Evolutionary conservation across 2,329 filamentous ascomycete species (phyloP).

Genomic region (Pseudonectria foliicola): DNA sequence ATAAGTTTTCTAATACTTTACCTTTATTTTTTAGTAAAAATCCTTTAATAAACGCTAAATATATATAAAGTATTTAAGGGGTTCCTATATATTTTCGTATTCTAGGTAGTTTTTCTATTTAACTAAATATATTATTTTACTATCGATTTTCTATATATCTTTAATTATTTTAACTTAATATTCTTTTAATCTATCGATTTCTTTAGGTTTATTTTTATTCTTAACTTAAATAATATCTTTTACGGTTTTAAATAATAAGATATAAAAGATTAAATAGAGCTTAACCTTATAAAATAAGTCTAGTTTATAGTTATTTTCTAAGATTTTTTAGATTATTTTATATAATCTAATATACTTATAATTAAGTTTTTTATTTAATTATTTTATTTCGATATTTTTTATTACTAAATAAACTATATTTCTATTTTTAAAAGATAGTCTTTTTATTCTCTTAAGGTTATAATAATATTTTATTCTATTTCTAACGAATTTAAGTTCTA

Average conservation of each 20-base stretch:
- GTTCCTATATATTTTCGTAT: constrained; percentile 14
- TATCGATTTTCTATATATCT: constrained; percentile 5
- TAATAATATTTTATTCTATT: constrained; percentile 8
- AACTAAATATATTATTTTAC: constrained; percentile 9
- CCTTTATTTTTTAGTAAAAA: constrained; percentile 2
- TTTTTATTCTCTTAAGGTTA: constrained; percentile 9
- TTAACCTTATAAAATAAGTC: constrained; percentile 4
- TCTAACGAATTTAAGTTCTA: constrained; percentile 5
- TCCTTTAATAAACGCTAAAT: constrained; percentile 2
- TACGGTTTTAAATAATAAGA: constrained; percentile 11
- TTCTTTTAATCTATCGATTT: constrained; percentile 6
- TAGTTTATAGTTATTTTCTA: constrained; percentile 13
- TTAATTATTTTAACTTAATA: constrained; percentile 10
- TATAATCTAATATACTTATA: constrained; percentile 14
- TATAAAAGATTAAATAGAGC: constrained; percentile 15
- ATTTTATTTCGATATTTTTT: constrained; percentile 12
- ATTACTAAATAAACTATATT: constrained; percentile 11
- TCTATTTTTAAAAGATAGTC: constrained; percentile 7
- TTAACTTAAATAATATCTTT: constrained; percentile 4
- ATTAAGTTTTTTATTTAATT: constrained; percentile 10
- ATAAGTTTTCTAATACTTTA: background rate
- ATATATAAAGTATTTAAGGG: constrained; percentile 7
- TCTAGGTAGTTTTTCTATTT: constrained; percentile 12
- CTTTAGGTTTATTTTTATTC: constrained; percentile 2
- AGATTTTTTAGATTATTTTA: constrained; percentile 11